Base-by-base conservation (phyloP, 257 asterid species). In the Coffea canephora region DNA sequence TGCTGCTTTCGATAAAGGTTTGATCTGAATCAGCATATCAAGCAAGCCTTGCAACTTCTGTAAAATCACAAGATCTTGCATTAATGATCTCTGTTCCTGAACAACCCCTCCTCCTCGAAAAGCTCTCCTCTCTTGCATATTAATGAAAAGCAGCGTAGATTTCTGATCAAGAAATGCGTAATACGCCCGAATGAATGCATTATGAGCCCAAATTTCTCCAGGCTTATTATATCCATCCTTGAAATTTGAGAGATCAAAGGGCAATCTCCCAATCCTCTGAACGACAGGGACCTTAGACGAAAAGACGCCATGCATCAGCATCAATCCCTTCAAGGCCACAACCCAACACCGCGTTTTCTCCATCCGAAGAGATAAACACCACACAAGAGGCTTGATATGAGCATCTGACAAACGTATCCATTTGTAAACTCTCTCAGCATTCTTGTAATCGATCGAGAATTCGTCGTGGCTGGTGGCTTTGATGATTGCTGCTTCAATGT, bases 121-220 rank as follows among this genome's bases (percentile, higher is more conserved):
- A 48, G 74, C 36, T 15, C 71, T 73, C 46, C 82, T 87, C 62
- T 87, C 91, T 80, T 77, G 85, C 65, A 81, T 31, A 59, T 82
- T 75, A 64, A 84, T 81, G 75, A 85, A 92, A 6, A 86, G 50
- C 2, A 83, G 72, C 2, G 89, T 57, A 0, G 98, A 93, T 74
- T 95, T 95, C 68, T 89, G 87, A 71, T 93, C 97, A n/a, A 93
- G 92, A 76, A 90, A 95, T 5, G 90, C 87, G 76, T 83, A 95
- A 65, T 93, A 95, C n/a, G 94, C 87, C 27, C 90, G 88, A 48
- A 95, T 80, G 34, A 95, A 88, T 21, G 85, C 82, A 57, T 90
- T 78, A 61, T 84, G 85, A 1, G 92, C 88, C 97, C 97, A 91
- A 1, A 87, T 77, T 21, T 79, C 84, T 0, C 82, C 77, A 0